Conservation (phyloP, 306 rosid species). For the Hylodesmum podocarpum region DNA sequence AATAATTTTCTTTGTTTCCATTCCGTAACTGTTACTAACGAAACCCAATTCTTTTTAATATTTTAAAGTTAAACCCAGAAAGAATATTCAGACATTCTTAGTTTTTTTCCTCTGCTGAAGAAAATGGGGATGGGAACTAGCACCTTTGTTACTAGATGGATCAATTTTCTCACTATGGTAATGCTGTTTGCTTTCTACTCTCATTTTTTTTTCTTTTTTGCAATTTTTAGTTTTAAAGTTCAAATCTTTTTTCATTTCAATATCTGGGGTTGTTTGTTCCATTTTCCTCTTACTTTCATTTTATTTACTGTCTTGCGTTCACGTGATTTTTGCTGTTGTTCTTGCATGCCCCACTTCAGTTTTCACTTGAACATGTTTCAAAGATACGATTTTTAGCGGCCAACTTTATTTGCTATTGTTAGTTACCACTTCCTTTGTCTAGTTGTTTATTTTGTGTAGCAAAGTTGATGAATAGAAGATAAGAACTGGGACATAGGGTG, state of each 20-base stretch:
- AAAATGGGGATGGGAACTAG: conserved; percentile 89
- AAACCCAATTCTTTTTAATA: not conserved
- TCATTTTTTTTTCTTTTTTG: not conserved
- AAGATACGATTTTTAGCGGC: conserved; percentile 24
- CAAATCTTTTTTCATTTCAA: not conserved
- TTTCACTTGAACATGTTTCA: not conserved
- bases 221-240: conserved; percentile 18
- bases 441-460: not conserved
- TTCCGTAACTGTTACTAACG: not conserved
- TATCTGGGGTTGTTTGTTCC: not conserved
- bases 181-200: not conserved
- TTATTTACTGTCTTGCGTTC: not conserved
- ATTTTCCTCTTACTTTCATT: not conserved
- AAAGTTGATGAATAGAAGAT: not conserved
- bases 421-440: conserved; percentile 1
- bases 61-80: conserved; percentile 1
- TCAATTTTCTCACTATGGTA: conserved; percentile 95
- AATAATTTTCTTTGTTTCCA: not conserved
- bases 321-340: not conserved
- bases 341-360: conserved; percentile 4
- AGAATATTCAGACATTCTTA: conserved; percentile 22
- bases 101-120: conserved; percentile 1
- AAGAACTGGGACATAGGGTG: not conserved
- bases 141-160: conserved; percentile 90
- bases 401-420: not conserved